phyloP scores from a whole-genome alignment of 371 early-diverging fungal genomes.

The Mortierella sp. region DNA sequence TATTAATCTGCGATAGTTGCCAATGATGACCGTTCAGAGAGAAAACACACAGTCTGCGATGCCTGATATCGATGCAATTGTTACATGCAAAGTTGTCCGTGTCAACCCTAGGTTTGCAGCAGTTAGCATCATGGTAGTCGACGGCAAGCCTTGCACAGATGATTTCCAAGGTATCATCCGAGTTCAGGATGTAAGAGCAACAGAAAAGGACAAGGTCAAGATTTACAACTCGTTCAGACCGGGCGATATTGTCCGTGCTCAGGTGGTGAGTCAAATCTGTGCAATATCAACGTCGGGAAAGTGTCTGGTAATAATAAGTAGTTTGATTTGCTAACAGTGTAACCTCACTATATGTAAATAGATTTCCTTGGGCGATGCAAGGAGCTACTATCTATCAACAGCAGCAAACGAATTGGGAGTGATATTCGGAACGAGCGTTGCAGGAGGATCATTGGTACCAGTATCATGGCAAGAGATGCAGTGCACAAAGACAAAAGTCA shows the following conservation, averaged over 20 bases:
- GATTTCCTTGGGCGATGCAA: slow-evolving; percentile 93
- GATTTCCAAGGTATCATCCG: slow-evolving; percentile 94
- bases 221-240: slow-evolving; percentile 93
- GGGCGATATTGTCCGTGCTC: slow-evolving; percentile 93
- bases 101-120: slow-evolving; percentile 88
- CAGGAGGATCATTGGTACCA: slow-evolving; percentile 93
- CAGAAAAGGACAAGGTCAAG: slow-evolving; percentile 94
- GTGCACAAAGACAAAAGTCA: slow-evolving; percentile 88
- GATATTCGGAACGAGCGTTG: slow-evolving; percentile 90
- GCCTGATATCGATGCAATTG: slow-evolving; percentile 87
- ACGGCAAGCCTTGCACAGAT: slow-evolving; percentile 85
- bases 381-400: slow-evolving; percentile 92
- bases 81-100: slow-evolving; percentile 87
- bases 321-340: too few species aligned
- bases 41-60: slow-evolving; percentile 81
- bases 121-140: slow-evolving; percentile 92
- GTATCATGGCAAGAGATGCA: slow-evolving; percentile 98
- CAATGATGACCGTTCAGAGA: slow-evolving; percentile 73
- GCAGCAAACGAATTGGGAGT: slow-evolving; percentile 96
- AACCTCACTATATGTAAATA: slow-evolving; percentile 11
- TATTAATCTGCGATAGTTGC: slow-evolving; percentile 56
- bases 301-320: neutral
- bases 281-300: neutral
- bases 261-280: slow-evolving; percentile 66
- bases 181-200: slow-evolving; percentile 94